Evolutionary conservation across 306 rosid species (phyloP).

Genomic region (Astragalus membranaceus): DNA sequence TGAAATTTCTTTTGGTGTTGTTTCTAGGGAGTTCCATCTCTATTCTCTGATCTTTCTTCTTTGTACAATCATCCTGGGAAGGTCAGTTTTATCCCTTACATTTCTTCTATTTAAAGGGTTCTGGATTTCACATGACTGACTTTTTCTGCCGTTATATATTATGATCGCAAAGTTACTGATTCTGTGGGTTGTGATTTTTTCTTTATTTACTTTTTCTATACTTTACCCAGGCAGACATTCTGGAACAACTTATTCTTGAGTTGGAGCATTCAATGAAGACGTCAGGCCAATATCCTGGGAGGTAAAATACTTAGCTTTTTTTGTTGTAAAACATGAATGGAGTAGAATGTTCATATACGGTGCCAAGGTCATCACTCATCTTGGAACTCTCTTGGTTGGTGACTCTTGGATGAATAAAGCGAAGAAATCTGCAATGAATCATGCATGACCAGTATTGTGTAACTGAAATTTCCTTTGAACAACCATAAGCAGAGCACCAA

Average conservation of each 20-base stretch:
- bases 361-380: background rate
- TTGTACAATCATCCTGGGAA: slow-evolving; percentile 87
- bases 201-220: background rate
- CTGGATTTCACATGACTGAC: background rate
- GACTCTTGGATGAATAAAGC: background rate
- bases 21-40: slow-evolving; percentile 93
- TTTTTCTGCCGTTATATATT: background rate
- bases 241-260: slow-evolving; percentile 77
- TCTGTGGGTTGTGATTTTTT: slow-evolving; percentile 3
- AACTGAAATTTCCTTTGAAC: background rate
- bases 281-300: slow-evolving; percentile 66
- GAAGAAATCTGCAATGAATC: background rate
- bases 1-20: slow-evolving; percentile 22
- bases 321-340: background rate
- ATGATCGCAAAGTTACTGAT: background rate
- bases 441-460: background rate
- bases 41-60: slow-evolving; percentile 92
- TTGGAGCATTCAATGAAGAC: slow-evolving; percentile 67
- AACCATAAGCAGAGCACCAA: background rate
- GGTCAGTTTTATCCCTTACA: slow-evolving; percentile 42
- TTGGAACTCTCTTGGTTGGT: slow-evolving; percentile 7
- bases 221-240: slow-evolving; percentile 78
- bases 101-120: background rate
- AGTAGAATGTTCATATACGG: background rate
- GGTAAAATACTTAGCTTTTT: slow-evolving; percentile 36